Conservation (phyloP, 108 stramenopile genomes). For the Fistulifera solaris region DNA sequence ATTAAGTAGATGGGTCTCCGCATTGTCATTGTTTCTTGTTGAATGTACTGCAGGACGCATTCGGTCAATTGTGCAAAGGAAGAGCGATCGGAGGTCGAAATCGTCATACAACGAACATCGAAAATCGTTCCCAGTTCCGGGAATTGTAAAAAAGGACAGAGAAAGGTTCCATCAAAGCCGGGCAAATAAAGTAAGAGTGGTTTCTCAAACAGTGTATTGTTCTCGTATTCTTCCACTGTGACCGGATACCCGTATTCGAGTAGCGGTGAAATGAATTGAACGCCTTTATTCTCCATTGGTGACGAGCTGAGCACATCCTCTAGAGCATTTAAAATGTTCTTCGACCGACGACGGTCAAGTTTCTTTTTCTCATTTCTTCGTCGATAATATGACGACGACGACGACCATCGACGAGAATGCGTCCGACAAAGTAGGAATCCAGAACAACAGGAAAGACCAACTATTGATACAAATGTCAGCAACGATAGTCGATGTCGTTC, state of each 20-base stretch:
- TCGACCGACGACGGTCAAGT: too few species aligned
- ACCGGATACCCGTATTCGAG: conserved; percentile 75
- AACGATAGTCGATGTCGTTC: too few species aligned
- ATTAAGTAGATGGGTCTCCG: conserved; percentile 50
- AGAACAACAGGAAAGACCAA: too few species aligned
- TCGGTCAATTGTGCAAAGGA: conserved; percentile 62
- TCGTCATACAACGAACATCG: conserved; percentile 67
- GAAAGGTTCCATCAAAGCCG: conserved; percentile 79
- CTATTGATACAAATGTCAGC: too few species aligned
- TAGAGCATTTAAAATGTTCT: too few species aligned
- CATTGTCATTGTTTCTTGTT: conserved; percentile 4
- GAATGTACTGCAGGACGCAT: conserved; percentile 34
- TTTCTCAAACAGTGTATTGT: conserved; percentile 21
- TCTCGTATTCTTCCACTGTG: conserved; percentile 47
- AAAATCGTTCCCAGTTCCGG: conserved; percentile 66
- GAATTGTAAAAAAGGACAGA: conserved; percentile 74
- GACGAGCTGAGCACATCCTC: too few species aligned
- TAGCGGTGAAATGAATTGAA: conserved; percentile 55
- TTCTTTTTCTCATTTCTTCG: too few species aligned
- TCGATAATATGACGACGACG: too few species aligned
- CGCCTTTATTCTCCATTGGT: conserved; percentile 8
- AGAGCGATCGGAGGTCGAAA: conserved; percentile 66
- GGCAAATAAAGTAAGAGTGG: conserved; percentile 78
- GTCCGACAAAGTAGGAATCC: too few species aligned
- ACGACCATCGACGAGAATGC: too few species aligned